Evolutionary conservation across 352 stramenopile species (phyloP), one percentile per base, ranked within the genome.

Genomic region (Globisporangium heterothallicum): DNA sequence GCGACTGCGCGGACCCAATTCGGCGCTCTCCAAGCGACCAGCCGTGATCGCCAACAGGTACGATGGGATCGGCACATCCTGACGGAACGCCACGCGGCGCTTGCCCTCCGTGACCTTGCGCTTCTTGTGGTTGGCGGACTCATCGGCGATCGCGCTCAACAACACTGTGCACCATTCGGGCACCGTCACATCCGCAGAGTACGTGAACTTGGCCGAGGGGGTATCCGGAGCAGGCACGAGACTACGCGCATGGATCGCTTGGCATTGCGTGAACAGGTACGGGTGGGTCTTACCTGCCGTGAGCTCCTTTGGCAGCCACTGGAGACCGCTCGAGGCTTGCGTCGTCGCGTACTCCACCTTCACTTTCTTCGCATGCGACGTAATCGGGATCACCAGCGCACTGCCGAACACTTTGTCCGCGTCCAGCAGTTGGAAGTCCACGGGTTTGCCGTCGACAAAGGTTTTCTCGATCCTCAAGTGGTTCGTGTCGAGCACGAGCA

Each of bases 191-290:
- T 62, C 83, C 0, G 94, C 89, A 35, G 83, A 75, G 68, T 98
- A 99, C 6, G 94, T 97, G 51, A 97, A 88, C 63, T 98, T 98
- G 30, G 86, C 80, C 8, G 69, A 70, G 6, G 92, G 93, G n/a
- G 82, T 84, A 75, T 99, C 96, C 24, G 97, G 89, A 68, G 92
- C 98, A 19, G 96, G 96, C 22, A 98, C 47, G 27, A 99, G 67
- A 2, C 76, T 94, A n/a, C 96, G 80, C 7, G 92, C 91, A 64
- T 98, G 93, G 66, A 98, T 98, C 5, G 94, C 92, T 46, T 87
- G 78, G 56, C 82, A 92, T 57, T 97, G 91, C 16, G 88, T 97
- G 67, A 97, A 97, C 16, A 97, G 66, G 67, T 98, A 98, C 10
- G 95, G 95, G 55, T 92, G 75, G 44, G 81, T 84, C 59, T 97